Base-by-base conservation (phyloP, 768 basidiomycete species). In the Agaricus subrufescens region DNA sequence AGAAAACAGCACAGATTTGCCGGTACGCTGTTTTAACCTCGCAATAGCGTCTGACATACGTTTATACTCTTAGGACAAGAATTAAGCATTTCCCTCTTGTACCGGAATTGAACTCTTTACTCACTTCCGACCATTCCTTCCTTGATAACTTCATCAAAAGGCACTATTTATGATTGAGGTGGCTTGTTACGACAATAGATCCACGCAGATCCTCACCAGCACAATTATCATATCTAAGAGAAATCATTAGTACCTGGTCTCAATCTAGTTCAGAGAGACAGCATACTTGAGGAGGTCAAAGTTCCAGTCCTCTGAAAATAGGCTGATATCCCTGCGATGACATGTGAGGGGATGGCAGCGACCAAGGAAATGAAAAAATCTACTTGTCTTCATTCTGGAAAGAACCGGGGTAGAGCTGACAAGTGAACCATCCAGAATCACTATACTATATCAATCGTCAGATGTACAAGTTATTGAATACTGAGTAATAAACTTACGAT, bases 341-440 rank as follows among this genome's bases (percentile, higher is more conserved):
- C 7, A 29, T 23, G 15, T 25, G 7, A 46, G 25, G 37, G 8
- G 3, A 12, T 23, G 34, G 30, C n/a, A 26, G 46, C 15, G 37
- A 27, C 11, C 8, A 23, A 5, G 25, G 15, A 58, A 43, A 30
- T 29, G 14, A 19, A 29, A 25, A 14, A 25, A 47, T 62, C 19
- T 19, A 77, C 81, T 80, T 75, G 25, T 71, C 81, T 66, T 87
- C 85, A 55, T 86, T 83, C 63, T 76, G 72, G 67, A 75, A 86
- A 4, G 84, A 86, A n/a, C 85, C 85, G 26, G 85, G 85, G 63
- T 84, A 87, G 14, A 77, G 57, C 43, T 78, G 75, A 60, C 85
- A 87, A 26, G 85, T 87, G 62, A 78, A 83, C 85, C 84, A 86
- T 11, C 85, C 85, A 1, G 85, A 76, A 61, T 86, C 84, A 58